These are phyloP conservation scores for Backusella luteola DNA, from an alignment of 192 early-diverging fungal species.

Conservation along the genomic window DNA sequence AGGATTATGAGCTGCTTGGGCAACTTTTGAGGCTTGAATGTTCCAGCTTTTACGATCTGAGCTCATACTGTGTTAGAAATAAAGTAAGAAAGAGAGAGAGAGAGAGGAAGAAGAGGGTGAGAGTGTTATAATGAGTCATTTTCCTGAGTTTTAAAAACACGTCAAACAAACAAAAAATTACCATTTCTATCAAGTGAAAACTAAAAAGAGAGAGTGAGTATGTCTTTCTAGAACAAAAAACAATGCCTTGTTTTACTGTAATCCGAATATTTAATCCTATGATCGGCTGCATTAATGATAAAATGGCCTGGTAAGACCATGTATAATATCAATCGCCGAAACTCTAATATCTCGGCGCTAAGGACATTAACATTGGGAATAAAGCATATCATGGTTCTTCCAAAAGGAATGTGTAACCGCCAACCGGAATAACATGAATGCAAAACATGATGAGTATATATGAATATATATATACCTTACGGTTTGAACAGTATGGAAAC, in stretches of 20 bases:
- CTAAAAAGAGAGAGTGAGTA: not conserved
- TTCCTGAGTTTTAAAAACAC: not conserved
- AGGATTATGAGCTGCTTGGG: slow-evolving; percentile 80
- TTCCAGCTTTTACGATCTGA: slow-evolving; percentile 37
- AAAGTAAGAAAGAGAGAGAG: not conserved
- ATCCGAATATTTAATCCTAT: not conserved
- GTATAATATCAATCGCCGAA: not conserved
- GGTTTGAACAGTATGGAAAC: not conserved
- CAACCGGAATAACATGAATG: not conserved
- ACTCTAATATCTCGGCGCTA: not conserved
- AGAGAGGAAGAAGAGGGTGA: not conserved
- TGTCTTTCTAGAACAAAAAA: not conserved
- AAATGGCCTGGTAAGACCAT: not conserved
- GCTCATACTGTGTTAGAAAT: slow-evolving; percentile 15
- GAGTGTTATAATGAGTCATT: not conserved
- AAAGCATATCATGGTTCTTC: not conserved
- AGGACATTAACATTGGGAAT: not conserved
- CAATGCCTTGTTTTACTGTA: not conserved
- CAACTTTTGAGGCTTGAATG: slow-evolving; percentile 60
- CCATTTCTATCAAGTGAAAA: not conserved
- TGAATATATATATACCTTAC: not conserved
- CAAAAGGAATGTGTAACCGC: not conserved
- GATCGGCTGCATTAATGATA: not conserved
- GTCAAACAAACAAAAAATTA: slow-evolving; percentile 1
- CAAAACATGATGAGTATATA: not conserved